phyloP scores from a whole-genome alignment of 2,329 filamentous ascomycete species.

The Colletotrichum sp. region DNA sequence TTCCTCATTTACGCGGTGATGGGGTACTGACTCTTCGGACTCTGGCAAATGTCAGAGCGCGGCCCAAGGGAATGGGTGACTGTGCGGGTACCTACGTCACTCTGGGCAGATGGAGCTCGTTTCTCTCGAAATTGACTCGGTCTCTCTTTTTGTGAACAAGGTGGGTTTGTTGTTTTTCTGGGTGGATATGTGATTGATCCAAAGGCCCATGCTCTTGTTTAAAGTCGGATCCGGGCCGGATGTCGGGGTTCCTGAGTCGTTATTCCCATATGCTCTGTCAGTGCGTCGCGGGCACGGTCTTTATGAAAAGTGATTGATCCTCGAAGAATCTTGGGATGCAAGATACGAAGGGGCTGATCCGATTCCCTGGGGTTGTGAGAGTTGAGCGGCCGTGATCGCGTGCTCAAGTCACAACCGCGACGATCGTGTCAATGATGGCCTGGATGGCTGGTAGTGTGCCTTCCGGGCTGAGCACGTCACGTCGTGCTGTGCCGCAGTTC shows the following conservation, averaged over 20 bases:
- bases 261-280: not conserved
- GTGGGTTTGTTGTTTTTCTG: not conserved
- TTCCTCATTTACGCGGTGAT: not conserved
- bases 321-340: not conserved
- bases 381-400: not conserved
- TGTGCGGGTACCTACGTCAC: constrained; percentile 15
- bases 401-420: not conserved
- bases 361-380: not conserved
- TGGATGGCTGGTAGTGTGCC: not conserved
- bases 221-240: not conserved
- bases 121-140: not conserved
- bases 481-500: not conserved
- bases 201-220: not conserved
- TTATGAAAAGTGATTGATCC: not conserved
- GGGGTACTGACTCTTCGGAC: not conserved
- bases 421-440: not conserved
- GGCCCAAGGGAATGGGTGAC: constrained; percentile 9
- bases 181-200: not conserved
- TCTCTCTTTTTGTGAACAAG: not conserved
- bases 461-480: not conserved
- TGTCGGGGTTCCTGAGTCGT: not conserved
- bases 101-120: constrained; percentile 1
- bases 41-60: not conserved
- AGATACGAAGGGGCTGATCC: not conserved
- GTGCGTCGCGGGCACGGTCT: not conserved